Conservation (phyloP, 2,329 filamentous ascomycete species). For the Septoria petroselini region DNA sequence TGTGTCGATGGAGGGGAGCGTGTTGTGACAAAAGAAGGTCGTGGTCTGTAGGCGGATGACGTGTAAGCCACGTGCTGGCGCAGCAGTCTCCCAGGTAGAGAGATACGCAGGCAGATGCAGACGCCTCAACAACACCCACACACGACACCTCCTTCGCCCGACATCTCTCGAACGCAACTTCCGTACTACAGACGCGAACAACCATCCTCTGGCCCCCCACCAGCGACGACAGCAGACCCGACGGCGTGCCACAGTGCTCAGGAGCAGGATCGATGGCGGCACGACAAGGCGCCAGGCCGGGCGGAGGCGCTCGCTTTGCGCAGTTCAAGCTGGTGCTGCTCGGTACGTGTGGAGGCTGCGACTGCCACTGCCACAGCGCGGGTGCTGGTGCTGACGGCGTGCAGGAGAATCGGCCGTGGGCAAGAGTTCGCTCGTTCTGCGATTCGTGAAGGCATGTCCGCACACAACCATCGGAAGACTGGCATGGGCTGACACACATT, state of each 20-base stretch:
- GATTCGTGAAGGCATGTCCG: constrained; percentile 85
- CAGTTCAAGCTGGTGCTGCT: constrained; percentile 98
- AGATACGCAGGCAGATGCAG: no score
- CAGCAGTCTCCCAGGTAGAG: no score
- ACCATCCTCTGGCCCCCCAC: no score
- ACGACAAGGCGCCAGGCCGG: constrained; percentile 66
- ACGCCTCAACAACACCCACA: not conserved
- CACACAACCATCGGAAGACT: not conserved
- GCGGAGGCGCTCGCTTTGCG: constrained; percentile 74
- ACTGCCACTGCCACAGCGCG: not conserved
- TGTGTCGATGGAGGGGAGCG: no score
- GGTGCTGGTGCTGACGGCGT: constrained; percentile 38
- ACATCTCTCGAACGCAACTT: not conserved
- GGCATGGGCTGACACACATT: constrained; percentile 2
- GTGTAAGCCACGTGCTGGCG: no score
- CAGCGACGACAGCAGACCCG: constrained; percentile 1
- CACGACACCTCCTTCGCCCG: constrained; percentile 1
- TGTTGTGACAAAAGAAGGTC: no score
- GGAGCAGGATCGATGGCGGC: constrained; percentile 65
- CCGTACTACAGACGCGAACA: not conserved
- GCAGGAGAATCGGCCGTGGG: constrained; percentile 96
- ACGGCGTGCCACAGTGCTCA: not conserved
- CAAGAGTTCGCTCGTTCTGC: constrained; percentile 98
- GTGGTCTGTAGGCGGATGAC: no score
- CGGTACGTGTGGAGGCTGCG: constrained; percentile 60